These are phyloP conservation scores for Prunus salicina DNA, from an alignment of 306 rosid genomes.

Conservation along the genomic window DNA sequence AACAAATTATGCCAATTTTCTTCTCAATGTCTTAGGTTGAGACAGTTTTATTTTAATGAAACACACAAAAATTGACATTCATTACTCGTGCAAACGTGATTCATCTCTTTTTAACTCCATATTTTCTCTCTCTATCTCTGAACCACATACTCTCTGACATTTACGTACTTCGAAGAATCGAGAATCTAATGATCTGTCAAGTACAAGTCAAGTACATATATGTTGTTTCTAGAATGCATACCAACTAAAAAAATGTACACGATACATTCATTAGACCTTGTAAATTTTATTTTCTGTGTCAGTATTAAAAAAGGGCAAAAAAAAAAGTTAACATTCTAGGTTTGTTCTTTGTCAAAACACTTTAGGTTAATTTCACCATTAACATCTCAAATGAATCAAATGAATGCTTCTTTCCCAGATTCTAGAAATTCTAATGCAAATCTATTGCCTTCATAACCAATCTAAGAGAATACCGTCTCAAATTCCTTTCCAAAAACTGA, in stretches of 20 bases:
- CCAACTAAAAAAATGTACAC: too few species aligned
- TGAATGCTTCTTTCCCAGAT: not conserved
- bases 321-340: not conserved
- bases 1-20: not conserved
- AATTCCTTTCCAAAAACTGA: not conserved
- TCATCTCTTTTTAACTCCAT: not conserved
- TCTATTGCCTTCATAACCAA: not conserved
- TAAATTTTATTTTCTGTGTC: too few species aligned
- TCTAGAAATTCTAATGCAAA: not conserved
- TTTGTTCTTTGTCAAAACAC: not conserved
- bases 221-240: too few species aligned
- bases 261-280: too few species aligned
- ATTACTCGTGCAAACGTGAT: too few species aligned
- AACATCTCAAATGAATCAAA: too few species aligned
- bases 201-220: not conserved
- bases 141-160: accelerated
- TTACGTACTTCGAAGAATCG: not conserved
- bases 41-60: not conserved
- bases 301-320: too few species aligned
- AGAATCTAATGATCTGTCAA: not conserved
- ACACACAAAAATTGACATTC: not conserved
- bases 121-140: not conserved
- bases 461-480: not conserved
- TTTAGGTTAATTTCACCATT: too few species aligned
- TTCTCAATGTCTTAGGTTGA: not conserved